Percentiles rank a stretch among this genome's conserved stretches.
Conservation (phyloP, 2,329 filamentous ascomycete species). For the Diaporthe ampelina region DNA sequence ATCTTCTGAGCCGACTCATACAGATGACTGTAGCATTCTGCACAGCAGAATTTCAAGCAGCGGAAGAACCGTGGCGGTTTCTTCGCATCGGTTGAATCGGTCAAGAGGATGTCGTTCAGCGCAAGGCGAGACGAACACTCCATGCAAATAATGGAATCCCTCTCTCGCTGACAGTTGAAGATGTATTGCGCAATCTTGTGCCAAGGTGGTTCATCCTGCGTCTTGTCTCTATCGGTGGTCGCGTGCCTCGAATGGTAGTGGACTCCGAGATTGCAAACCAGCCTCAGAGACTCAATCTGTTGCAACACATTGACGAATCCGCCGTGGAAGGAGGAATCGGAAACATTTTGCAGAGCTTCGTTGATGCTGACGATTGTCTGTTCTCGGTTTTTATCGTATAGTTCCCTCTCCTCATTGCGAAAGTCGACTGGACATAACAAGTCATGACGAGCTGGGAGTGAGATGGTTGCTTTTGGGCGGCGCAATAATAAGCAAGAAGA, state of each 20-base stretch:
- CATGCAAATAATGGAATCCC: constrained; percentile 47
- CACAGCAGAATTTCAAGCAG: constrained; percentile 53
- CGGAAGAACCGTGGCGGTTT: constrained; percentile 47
- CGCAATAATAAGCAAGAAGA: constrained; percentile 56
- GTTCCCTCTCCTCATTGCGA: constrained; percentile 49
- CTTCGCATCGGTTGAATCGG: constrained; percentile 32
- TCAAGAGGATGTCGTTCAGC: constrained; percentile 44
- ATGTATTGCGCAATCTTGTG: constrained; percentile 48
- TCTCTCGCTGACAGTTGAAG: constrained; percentile 52
- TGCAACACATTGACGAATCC: constrained; percentile 59
- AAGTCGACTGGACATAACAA: constrained; percentile 53
- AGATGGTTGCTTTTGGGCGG: constrained; percentile 54
- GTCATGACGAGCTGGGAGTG: constrained; percentile 55
- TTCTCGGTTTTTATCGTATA: constrained; percentile 52
- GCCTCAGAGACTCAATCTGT: constrained; percentile 59
- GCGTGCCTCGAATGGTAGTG: constrained; percentile 53
- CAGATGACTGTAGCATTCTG: constrained; percentile 46
- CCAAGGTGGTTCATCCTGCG: constrained; percentile 43
- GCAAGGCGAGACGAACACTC: constrained; percentile 48
- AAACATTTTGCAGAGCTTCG: constrained; percentile 48
- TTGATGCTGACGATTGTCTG: constrained; percentile 51
- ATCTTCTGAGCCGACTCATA: neutral
- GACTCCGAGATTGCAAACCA: constrained; percentile 62
- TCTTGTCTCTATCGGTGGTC: neutral
- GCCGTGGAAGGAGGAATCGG: constrained; percentile 34